These are phyloP conservation scores for Huntiella moniliformis DNA, from an alignment of 2,329 filamentous ascomycete genomes.

Conservation along the genomic window DNA sequence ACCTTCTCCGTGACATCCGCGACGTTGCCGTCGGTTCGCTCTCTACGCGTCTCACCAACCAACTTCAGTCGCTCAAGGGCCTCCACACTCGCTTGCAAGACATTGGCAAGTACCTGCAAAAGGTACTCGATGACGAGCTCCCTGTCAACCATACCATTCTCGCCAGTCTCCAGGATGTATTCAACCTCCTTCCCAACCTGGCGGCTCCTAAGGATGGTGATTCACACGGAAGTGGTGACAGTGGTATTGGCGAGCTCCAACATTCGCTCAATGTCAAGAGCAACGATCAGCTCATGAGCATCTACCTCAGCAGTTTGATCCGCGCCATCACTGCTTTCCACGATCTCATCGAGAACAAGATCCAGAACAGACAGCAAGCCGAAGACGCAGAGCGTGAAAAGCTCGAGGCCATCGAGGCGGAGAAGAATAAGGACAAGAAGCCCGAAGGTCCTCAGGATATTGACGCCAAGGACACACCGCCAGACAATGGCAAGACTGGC, in stretches of 20 bases:
- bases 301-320: slow-evolving; percentile 93
- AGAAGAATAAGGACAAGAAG: slow-evolving; percentile 28
- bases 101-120: slow-evolving; percentile 87
- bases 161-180: slow-evolving; percentile 96
- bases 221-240: slow-evolving; percentile 23
- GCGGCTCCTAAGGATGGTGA: slow-evolving; percentile 58
- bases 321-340: slow-evolving; percentile 97
- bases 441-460: slow-evolving; percentile 29
- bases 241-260: slow-evolving; percentile 64
- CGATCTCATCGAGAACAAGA: slow-evolving; percentile 98
- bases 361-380: slow-evolving; percentile 92
- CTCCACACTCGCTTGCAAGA: slow-evolving; percentile 86
- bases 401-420: slow-evolving; percentile 40
- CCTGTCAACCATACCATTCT: slow-evolving; percentile 95
- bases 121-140: slow-evolving; percentile 79
- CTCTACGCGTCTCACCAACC: slow-evolving; percentile 90
- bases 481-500: slow-evolving; percentile 30
- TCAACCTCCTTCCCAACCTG: slow-evolving; percentile 93
- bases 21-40: slow-evolving; percentile 95
- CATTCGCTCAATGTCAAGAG: slow-evolving; percentile 97
- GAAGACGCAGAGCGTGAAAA: slow-evolving; percentile 88
- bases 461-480: slow-evolving; percentile 29
- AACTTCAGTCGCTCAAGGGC: slow-evolving; percentile 91
- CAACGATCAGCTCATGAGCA: slow-evolving; percentile 96
- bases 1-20: slow-evolving; percentile 90